Evolutionary conservation across 148 eudicot genomes (phyloP).

Genomic region (Silene uniflora): DNA sequence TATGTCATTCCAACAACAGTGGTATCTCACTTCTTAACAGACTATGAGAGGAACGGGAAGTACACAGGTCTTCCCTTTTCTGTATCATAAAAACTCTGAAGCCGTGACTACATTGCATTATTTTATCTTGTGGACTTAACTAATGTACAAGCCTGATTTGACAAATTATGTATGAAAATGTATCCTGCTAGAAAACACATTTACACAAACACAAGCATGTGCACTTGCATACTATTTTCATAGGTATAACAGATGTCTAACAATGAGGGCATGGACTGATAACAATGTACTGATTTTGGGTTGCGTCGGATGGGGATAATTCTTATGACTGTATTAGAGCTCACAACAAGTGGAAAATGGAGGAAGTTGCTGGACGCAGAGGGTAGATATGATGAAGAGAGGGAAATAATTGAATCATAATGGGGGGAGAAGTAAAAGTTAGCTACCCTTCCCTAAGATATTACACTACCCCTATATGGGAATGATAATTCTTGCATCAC

Average conservation of each 20-base stretch:
- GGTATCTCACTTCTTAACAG: slow-evolving; percentile 85
- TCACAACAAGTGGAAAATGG: no score
- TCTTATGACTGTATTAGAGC: no score
- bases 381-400: no score
- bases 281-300: not conserved
- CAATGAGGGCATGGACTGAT: not conserved
- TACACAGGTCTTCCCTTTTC: slow-evolving; percentile 59
- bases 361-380: no score
- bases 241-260: not conserved
- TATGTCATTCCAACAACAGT: slow-evolving; percentile 94
- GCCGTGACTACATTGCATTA: not conserved
- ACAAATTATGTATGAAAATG: not conserved
- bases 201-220: not conserved
- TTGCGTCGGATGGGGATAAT: not conserved
- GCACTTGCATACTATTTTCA: not conserved
- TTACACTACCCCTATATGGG: no score
- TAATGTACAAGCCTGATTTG: not conserved
- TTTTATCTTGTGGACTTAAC: slow-evolving; percentile 1
- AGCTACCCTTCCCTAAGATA: no score
- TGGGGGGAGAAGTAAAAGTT: no score
- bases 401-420: no score
- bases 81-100: not conserved
- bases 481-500: no score
- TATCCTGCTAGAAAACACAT: not conserved
- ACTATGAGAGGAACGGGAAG: slow-evolving; percentile 85